These are phyloP conservation scores for Phytopythium vexans DNA, from an alignment of 352 stramenopile species.

Conservation along the genomic window DNA sequence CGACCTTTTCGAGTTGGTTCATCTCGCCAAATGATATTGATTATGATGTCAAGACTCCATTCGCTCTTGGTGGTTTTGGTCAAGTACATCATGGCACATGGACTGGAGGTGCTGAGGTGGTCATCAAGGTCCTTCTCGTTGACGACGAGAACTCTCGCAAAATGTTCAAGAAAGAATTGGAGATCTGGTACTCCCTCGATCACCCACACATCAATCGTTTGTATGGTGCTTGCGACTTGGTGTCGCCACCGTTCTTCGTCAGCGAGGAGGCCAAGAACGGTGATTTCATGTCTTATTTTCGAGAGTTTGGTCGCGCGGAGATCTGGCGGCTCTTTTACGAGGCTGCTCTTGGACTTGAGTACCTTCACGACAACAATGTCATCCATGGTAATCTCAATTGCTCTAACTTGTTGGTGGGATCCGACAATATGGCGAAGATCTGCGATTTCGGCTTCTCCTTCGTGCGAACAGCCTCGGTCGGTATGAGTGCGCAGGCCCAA, in stretches of 20 bases:
- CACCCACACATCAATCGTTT: conserved; percentile 26
- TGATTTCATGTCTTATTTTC: conserved; percentile 26
- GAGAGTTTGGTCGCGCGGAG: conserved; percentile 8
- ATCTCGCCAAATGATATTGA: conserved; percentile 21
- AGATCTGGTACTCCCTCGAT: conserved; percentile 25
- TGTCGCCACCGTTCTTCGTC: conserved; percentile 30
- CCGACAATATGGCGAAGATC: conserved; percentile 13
- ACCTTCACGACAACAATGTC: conserved; percentile 8
- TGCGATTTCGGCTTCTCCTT: conserved; percentile 16
- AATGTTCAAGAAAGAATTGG: conserved; percentile 24
- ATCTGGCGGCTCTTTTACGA: conserved; percentile 9
- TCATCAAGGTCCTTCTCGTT: conserved; percentile 27
- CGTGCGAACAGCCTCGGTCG: conserved; percentile 1
- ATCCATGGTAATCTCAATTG: conserved; percentile 23
- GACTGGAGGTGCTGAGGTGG: conserved; percentile 10
- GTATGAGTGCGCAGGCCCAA: conserved; percentile 4
- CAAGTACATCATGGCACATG: conserved; percentile 17
- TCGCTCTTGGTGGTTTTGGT: conserved; percentile 18
- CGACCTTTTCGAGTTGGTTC: too few relatives aligned
- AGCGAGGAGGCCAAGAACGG: conserved; percentile 26
- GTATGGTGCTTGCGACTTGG: conserved; percentile 50
- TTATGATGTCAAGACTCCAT: conserved; percentile 15
- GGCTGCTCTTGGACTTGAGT: conserved; percentile 3
- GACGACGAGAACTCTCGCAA: background rate
- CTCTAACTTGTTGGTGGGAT: conserved; percentile 10